Percentiles rank a stretch among this genome's conserved stretches.
Evolutionary conservation across 73 alveolate genomes (phyloP).

Genomic region (Paramecium sonneborni): DNA sequence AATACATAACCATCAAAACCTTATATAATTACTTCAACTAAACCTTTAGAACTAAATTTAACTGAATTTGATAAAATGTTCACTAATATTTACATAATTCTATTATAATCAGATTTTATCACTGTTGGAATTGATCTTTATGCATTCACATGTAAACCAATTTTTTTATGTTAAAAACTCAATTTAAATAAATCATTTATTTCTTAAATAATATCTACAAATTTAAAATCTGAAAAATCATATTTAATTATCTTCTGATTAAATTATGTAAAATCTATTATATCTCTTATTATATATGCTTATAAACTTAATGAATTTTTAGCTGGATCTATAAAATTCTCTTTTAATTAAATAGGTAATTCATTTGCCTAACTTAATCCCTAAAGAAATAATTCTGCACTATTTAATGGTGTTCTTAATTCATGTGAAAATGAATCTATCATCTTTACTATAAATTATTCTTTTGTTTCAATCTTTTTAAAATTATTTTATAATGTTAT

Average conservation of each 20-base stretch:
- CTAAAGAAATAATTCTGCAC: slow-evolving; percentile 16
- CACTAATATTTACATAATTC: background rate
- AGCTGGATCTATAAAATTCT: slow-evolving; percentile 31
- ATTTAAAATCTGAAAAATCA: background rate
- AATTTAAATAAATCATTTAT: background rate
- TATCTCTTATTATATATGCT: slow-evolving; percentile 14
- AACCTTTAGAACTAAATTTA: background rate
- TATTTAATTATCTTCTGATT: background rate
- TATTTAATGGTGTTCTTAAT: slow-evolving; percentile 41
- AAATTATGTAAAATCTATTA: slow-evolving; percentile 28
- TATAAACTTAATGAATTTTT: slow-evolving; percentile 12
- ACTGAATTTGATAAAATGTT: background rate
- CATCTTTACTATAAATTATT: slow-evolving; percentile 27
- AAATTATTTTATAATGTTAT: background rate
- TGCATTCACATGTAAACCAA: background rate
- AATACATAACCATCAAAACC: background rate
- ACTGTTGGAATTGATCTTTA: background rate
- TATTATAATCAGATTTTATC: background rate
- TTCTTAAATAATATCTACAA: slow-evolving; percentile 15
- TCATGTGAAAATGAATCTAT: slow-evolving; percentile 38
- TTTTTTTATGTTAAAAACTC: background rate
- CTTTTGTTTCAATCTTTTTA: background rate
- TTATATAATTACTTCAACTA: background rate
- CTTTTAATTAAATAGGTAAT: background rate
- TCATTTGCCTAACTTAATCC: background rate